Conservation (phyloP, 208 protist species). For the Trypanosoma theileri region DNA sequence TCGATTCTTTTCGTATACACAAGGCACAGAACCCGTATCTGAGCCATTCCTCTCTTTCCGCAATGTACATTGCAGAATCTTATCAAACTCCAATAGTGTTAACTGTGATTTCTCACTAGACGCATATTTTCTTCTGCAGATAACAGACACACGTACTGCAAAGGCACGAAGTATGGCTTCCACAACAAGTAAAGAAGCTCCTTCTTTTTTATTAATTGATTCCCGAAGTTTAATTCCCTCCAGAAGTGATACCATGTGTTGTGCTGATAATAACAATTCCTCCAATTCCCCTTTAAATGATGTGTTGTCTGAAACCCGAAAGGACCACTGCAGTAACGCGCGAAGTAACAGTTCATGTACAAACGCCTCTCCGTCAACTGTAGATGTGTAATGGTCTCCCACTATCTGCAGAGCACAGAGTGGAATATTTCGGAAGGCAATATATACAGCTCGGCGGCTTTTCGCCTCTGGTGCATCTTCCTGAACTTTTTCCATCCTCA, state of each 20-base stretch:
- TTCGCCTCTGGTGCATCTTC: conserved; percentile 12
- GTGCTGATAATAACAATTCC: conserved; percentile 16
- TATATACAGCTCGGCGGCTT: conserved; percentile 29
- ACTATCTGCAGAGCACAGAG: conserved; percentile 18
- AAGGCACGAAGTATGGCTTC: conserved; percentile 41
- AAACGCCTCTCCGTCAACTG: conserved; percentile 19
- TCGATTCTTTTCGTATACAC: conserved; percentile 8
- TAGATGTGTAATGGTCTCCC: background rate
- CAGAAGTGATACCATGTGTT: conserved; percentile 25
- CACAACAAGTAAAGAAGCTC: conserved; percentile 19
- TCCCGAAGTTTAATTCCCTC: conserved; percentile 28
- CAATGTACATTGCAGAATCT: conserved; percentile 2
- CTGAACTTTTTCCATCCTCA: background rate
- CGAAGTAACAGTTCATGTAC: conserved; percentile 24
- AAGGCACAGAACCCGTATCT: conserved; percentile 12
- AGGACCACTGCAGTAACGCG: conserved; percentile 23
- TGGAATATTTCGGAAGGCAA: conserved; percentile 45
- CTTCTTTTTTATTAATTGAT: background rate
- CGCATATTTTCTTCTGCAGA: conserved; percentile 11
- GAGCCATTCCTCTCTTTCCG: conserved; percentile 9
- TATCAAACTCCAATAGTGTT: conserved; percentile 23
- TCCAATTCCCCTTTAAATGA: conserved; percentile 12
- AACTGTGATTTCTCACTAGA: background rate
- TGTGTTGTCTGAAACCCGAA: background rate
- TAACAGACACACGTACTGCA: conserved; percentile 28